These are phyloP conservation scores for Gypsophila paniculata DNA, from an alignment of 179 eudicot genomes.

Conservation along the genomic window DNA sequence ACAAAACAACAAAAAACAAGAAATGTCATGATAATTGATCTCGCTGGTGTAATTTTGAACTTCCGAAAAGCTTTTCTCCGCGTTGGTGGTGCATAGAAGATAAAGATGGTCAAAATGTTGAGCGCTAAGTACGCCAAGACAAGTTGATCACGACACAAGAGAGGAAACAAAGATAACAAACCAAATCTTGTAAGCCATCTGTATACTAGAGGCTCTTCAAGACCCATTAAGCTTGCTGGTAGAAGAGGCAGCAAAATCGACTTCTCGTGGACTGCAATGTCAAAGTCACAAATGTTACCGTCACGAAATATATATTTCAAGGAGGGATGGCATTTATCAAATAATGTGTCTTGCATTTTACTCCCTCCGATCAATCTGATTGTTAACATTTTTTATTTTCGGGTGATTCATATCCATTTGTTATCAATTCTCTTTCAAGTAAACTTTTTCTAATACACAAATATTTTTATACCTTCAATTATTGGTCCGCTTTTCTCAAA, in stretches of 20 bases:
- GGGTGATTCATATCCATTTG: too few species aligned
- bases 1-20: constrained; percentile 38
- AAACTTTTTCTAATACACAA: too few species aligned
- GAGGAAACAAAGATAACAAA: constrained; percentile 89
- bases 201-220: constrained; percentile 70
- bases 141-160: constrained; percentile 63
- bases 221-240: constrained; percentile 78
- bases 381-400: too few species aligned
- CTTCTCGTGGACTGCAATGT: constrained; percentile 82
- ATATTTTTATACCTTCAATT: too few species aligned
- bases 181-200: constrained; percentile 66
- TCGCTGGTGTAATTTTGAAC: constrained; percentile 25
- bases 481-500: too few species aligned
- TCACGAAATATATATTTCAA: background rate
- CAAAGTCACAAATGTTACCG: constrained; percentile 2
- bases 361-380: too few species aligned
- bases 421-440: too few species aligned
- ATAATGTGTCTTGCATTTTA: background rate
- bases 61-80: constrained; percentile 28
- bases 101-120: constrained; percentile 52
- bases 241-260: constrained; percentile 87
- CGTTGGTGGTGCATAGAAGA: constrained; percentile 52
- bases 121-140: constrained; percentile 57
- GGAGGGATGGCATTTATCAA: background rate
- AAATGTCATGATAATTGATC: constrained; percentile 28